Base-by-base conservation (phyloP, 768 basidiomycete species). In the Russula brevipes region DNA sequence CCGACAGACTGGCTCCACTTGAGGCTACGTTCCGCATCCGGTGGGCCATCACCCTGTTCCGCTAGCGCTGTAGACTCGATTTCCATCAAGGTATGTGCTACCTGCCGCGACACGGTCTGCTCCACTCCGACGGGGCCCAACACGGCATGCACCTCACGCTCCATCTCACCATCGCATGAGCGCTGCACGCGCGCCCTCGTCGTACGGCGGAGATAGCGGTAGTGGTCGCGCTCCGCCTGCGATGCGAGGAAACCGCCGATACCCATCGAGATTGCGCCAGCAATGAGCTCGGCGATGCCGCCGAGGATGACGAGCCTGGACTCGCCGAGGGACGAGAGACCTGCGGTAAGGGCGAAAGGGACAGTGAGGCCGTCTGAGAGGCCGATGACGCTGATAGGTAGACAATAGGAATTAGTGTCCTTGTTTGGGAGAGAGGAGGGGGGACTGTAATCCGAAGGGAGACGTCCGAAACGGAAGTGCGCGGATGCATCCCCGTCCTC, bases 211-310 rank as follows among this genome's bases (percentile, higher is more conserved):
- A 89, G 83, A 76, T 89, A 97, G 51, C 86, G 89, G 73, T 88
- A 95, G 75, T 97, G 90, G 73, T 98, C 96, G 51, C 94, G 87
- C 75, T 99, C 97, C 36, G 96, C 89, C 75, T 99, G 92, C 1
- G 95, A 94, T 3, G 94, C 94, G 54, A 99, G 87, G 81, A 96
- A 98, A 19, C 96, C 96, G 57, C 97, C 97, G 45, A 99, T 90
- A 64, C 97, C 97, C 96, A 99, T 99, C 2, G 91, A 94, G 51
- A 98, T 91, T 12, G 95, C 91, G 6, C 97, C 97, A 1, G 95
- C 93, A 61, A 96, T 92, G 68, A 99, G 87, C 73, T 99, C 97
- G 1, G 97, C 96, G 41, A 97, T 77, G 16, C 97, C 97, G 58
- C 94, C 96, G 35, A 96, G 82, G 54, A 96, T 88, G 66, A 99